Percentiles rank a stretch among this genome's conserved stretches.
Conservation (phyloP, 2,329 filamentous ascomycete species). For the Rutstroemia sydowiana region DNA sequence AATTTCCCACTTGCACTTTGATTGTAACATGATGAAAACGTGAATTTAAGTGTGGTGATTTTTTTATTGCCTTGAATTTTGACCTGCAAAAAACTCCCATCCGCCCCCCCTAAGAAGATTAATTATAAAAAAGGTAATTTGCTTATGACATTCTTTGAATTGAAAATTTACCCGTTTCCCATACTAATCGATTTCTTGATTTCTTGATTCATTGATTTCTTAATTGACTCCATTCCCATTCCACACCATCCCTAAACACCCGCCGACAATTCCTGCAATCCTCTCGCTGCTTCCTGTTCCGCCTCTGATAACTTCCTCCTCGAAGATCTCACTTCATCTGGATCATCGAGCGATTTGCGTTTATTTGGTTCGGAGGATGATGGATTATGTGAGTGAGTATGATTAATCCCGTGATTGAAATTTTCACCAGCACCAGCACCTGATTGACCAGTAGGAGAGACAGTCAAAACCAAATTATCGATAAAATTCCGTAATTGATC, state of each 20-base stretch:
- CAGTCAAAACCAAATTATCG: constrained; percentile 8
- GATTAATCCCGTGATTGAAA: neutral
- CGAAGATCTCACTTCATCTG: neutral
- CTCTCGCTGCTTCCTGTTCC: constrained; percentile 7
- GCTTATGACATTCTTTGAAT: no score
- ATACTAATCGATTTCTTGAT: no score
- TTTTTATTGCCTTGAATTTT: no score
- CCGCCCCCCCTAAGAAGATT: no score
- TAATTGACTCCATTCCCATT: neutral
- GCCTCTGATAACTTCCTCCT: constrained; percentile 9
- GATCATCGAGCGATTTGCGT: constrained; percentile 8
- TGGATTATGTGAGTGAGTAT: neutral
- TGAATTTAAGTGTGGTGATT: no score
- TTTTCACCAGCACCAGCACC: neutral
- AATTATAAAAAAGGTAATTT: no score
- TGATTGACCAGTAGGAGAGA: constrained; percentile 1
- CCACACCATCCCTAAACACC: constrained; percentile 6
- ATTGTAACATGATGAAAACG: no score
- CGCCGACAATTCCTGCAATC: constrained; percentile 6
- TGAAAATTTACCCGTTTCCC: no score
- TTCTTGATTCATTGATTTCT: neutral
- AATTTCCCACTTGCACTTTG: no score
- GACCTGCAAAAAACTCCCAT: no score
- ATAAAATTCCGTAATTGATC: constrained; percentile 12
- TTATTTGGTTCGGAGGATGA: constrained; percentile 6